Base-by-base conservation (phyloP, 306 rosid species). In the Cicer bijugum region DNA sequence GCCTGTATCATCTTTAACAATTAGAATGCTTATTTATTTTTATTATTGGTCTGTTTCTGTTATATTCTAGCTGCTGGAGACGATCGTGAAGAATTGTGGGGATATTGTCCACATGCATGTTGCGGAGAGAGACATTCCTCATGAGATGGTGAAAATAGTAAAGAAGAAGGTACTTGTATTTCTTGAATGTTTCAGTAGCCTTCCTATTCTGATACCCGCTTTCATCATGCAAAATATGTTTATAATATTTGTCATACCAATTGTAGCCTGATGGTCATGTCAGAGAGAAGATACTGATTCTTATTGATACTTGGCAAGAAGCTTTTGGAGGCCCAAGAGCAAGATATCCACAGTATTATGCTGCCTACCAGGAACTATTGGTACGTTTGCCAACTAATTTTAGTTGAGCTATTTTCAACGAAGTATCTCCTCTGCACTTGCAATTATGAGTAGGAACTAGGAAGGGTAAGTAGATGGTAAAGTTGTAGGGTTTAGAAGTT, bases 291-390 rank as follows among this genome's bases (percentile, higher is more conserved):
- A 87, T 95, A 83, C 71, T 95, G 83, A 75, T 44, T 75, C 90
- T 95, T 69, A 84, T 95, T 76, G 99, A 95, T 79, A 90, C 96
- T 57, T 95, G 99, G 99, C 97, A 95, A 92, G 99, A 95, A 81
- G 99, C 93, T 55, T 95, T 95, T 79, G 99, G 97, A 71, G 99
- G 99, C 61, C 84, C 97, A 19, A 92, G 97, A 75, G 96, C 93
- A 75, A 92, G 97, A 92, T 95, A 90, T 87, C 92, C 97, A 69
- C 99, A 95, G 74, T 92, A 88, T 61, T 91, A 85, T 84, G 93
- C 89, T 59, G 97, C 99, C 60, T 95, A 95, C 75, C 93, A 90
- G 85, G 99, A 95, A 68, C 79, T 95, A 78, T 74, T 95, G 99
- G 99, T 95, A 82, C 28, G 86, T 82, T 57, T 53, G 48, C 38